These are phyloP conservation scores for Fraxinus nigra DNA, from an alignment of 305 asterid genomes.

Conservation along the genomic window DNA sequence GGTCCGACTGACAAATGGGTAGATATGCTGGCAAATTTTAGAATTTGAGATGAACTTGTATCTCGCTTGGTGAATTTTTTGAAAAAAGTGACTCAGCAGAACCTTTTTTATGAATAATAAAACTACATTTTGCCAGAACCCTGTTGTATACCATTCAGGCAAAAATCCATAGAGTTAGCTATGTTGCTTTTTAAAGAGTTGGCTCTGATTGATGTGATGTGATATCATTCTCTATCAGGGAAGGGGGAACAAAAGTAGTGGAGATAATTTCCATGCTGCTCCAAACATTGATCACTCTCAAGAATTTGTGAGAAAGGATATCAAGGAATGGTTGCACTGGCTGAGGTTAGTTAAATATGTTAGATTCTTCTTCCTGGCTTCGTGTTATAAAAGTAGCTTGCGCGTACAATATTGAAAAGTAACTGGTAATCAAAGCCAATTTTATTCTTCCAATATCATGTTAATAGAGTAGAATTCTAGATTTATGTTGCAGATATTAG, in stretches of 20 bases:
- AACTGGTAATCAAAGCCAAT: background rate
- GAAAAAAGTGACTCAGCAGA: constrained; percentile 4
- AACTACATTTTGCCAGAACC: constrained; percentile 11
- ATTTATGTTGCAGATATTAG: no score
- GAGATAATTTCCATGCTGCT: constrained; percentile 96
- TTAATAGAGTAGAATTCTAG: background rate
- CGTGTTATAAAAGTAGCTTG: background rate
- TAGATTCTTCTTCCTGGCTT: background rate
- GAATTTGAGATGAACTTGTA: background rate
- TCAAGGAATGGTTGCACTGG: constrained; percentile 91
- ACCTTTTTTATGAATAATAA: background rate
- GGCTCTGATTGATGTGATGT: constrained; percentile 23
- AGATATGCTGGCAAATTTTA: background rate
- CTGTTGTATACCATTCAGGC: constrained; percentile 16
- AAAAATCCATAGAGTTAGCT: background rate
- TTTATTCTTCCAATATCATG: background rate
- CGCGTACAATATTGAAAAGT: background rate
- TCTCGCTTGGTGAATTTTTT: background rate
- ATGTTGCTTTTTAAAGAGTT: constrained; percentile 19
- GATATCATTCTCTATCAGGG: constrained; percentile 48
- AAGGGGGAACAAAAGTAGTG: constrained; percentile 91
- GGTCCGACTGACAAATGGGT: background rate
- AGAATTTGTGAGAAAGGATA: constrained; percentile 86
- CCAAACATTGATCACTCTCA: constrained; percentile 98
- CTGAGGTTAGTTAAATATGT: constrained; percentile 53